A percentile compares a stretch with the other conserved stretches of the same genome.
Conservation (phyloP, 441 rosid genomes). For the Daphne laureola region DNA sequence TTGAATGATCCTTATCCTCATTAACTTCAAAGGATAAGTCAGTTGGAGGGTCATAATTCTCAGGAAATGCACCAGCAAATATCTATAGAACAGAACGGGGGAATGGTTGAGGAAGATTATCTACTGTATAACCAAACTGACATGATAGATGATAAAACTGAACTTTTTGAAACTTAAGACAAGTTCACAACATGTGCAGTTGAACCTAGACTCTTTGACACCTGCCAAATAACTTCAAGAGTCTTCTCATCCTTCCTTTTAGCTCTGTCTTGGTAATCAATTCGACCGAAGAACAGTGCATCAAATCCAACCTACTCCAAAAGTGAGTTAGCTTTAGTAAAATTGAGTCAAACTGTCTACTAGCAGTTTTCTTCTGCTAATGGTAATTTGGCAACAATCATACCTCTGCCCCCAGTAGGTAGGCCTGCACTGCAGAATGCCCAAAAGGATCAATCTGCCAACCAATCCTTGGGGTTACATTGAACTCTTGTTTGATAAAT, state of each 20-base stretch:
- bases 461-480: slow-evolving; percentile 36
- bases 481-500: slow-evolving; percentile 31
- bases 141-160: background rate
- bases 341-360: background rate
- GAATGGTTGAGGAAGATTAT: background rate
- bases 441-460: slow-evolving; percentile 50
- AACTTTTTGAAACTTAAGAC: background rate
- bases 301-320: slow-evolving; percentile 33
- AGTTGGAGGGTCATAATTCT: slow-evolving; percentile 34
- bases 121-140: background rate
- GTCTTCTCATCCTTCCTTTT: slow-evolving; percentile 30
- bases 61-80: slow-evolving; percentile 37
- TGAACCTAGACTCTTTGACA: slow-evolving; percentile 37
- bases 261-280: slow-evolving; percentile 40
- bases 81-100: slow-evolving; percentile 20
- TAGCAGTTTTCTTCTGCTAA: background rate
- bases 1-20: slow-evolving; percentile 18
- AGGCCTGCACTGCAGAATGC: slow-evolving; percentile 42
- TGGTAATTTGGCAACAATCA: background rate
- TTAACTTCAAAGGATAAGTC: slow-evolving; percentile 35
- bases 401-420: slow-evolving; percentile 38
- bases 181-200: slow-evolving; percentile 28
- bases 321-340: slow-evolving; percentile 2
- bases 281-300: slow-evolving; percentile 31
- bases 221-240: slow-evolving; percentile 42